Percentiles rank a stretch among this genome's conserved stretches.
Conservation (phyloP, 2,329 filamentous ascomycete species). For the Cladophialophora yegresii region DNA sequence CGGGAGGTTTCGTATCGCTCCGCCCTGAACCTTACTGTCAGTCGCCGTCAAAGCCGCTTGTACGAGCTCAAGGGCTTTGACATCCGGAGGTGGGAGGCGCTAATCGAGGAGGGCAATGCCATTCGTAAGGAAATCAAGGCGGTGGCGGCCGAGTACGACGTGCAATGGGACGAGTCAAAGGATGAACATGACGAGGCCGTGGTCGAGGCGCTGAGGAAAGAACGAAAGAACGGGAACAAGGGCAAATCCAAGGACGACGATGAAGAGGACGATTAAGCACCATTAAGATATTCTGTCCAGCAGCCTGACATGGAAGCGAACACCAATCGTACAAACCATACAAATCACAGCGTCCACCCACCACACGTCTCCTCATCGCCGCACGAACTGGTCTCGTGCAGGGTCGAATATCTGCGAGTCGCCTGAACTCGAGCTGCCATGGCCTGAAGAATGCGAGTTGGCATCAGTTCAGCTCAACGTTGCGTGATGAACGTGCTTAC, state of each 20-base stretch:
- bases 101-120: slow-evolving; percentile 77
- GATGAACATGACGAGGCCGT: slow-evolving; percentile 69
- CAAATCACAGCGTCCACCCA: slow-evolving; percentile 18
- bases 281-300: slow-evolving; percentile 24
- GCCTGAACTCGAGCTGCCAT: slow-evolving; percentile 20
- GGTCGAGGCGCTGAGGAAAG: slow-evolving; percentile 55
- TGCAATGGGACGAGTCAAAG: slow-evolving; percentile 78
- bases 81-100: slow-evolving; percentile 70
- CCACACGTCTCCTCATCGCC: slow-evolving; percentile 21
- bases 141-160: slow-evolving; percentile 83
- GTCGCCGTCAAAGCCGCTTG: slow-evolving; percentile 70
- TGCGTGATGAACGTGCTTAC: slow-evolving; percentile 14
- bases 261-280: slow-evolving; percentile 40
- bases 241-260: slow-evolving; percentile 42
- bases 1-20: slow-evolving; percentile 83
- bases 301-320: slow-evolving; percentile 16
- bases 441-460: slow-evolving; percentile 19
- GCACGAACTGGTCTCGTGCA: slow-evolving; percentile 31
- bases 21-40: slow-evolving; percentile 84
- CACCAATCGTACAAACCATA: slow-evolving; percentile 18
- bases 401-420: slow-evolving; percentile 32
- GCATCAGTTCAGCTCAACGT: neutral
- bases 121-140: slow-evolving; percentile 76
- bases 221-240: slow-evolving; percentile 47
- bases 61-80: slow-evolving; percentile 78